Conservation (phyloP, 2,329 filamentous ascomycete species). For the Hypoxylon sp. region DNA sequence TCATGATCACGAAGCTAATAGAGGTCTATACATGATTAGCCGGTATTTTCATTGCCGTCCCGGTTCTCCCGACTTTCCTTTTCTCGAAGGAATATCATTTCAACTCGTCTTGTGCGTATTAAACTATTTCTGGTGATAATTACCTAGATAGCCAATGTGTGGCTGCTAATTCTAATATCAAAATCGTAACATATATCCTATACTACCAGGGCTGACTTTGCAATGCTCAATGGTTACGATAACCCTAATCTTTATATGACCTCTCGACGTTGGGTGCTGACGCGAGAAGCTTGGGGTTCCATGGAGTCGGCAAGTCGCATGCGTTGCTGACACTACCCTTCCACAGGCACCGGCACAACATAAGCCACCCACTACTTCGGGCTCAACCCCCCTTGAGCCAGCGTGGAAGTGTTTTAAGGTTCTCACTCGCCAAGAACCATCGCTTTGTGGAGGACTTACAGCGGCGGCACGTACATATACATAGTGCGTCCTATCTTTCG, state of each 20-base stretch:
- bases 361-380: constrained; percentile 45
- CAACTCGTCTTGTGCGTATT: neutral
- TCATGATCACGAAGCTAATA: constrained; percentile 10
- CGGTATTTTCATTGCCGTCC: constrained; percentile 8
- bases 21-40: constrained; percentile 6
- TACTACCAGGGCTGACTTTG: constrained; percentile 2
- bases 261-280: constrained; percentile 45
- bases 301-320: constrained; percentile 39
- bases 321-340: constrained; percentile 45
- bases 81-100: constrained; percentile 10
- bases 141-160: neutral
- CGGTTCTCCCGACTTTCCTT: neutral
- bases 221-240: constrained; percentile 8
- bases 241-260: constrained; percentile 16
- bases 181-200: constrained; percentile 16
- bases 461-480: constrained; percentile 44
- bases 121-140: constrained; percentile 13
- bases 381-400: constrained; percentile 35
- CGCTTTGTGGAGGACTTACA: constrained; percentile 39
- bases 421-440: constrained; percentile 45
- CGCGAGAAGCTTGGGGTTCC: constrained; percentile 47
- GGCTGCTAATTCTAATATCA: constrained; percentile 4
- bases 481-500: constrained; percentile 30
- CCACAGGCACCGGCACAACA: constrained; percentile 39
- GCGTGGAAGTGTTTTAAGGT: constrained; percentile 44